phyloP scores from a whole-genome alignment of 331 rosid genomes.

The Malus hybrid region DNA sequence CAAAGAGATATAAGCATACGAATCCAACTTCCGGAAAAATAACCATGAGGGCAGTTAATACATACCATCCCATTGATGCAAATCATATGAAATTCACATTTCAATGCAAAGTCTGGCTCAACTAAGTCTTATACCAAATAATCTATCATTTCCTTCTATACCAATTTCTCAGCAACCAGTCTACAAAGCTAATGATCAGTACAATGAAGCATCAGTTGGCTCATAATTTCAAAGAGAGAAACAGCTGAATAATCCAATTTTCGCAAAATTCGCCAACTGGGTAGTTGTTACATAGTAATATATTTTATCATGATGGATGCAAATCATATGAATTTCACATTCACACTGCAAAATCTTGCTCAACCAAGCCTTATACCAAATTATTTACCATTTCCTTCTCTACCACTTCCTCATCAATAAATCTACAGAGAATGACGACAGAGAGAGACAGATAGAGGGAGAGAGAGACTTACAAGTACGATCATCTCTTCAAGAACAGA shows the following conservation, averaged over 20 bases:
- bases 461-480: slow-evolving; percentile 39
- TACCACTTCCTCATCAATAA: neutral
- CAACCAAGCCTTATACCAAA: neutral
- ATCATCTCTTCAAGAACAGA: slow-evolving; percentile 85
- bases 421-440: neutral
- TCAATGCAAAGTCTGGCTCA: neutral
- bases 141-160: neutral
- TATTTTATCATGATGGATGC: neutral
- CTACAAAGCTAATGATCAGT: neutral
- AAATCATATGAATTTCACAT: neutral
- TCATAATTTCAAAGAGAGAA: too few relatives aligned
- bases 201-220: neutral
- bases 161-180: neutral
- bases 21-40: neutral
- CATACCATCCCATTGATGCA: neutral
- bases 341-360: neutral
- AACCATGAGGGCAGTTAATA: neutral
- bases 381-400: neutral
- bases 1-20: neutral
- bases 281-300: too few relatives aligned
- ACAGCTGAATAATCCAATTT: too few relatives aligned
- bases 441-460: neutral
- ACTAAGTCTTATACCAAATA: neutral
- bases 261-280: too few relatives aligned
- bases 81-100: neutral